These are phyloP conservation scores for Dothistroma septosporum DNA, from an alignment of 2,329 filamentous ascomycete genomes.

Conservation along the genomic window DNA sequence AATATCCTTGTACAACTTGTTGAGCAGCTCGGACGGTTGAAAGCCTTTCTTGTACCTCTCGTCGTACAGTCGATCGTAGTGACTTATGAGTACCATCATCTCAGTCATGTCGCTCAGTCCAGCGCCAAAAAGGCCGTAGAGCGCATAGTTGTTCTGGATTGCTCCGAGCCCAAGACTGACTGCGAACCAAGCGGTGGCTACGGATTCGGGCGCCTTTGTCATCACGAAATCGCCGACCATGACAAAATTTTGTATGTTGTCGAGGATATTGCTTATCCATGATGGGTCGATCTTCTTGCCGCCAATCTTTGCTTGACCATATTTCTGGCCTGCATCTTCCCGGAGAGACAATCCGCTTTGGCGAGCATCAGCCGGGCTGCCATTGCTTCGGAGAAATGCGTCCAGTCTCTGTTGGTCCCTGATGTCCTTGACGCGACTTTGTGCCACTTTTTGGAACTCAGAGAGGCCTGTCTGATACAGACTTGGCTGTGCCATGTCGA, in stretches of 20 bases:
- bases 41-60: slow-evolving; percentile 15
- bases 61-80: slow-evolving; percentile 22
- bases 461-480: not conserved
- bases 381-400: slow-evolving; percentile 8
- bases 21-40: slow-evolving; percentile 14
- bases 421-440: not conserved
- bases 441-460: slow-evolving; percentile 1
- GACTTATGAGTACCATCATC: slow-evolving; percentile 20
- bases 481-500: not conserved
- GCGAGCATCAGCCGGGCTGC: slow-evolving; percentile 1
- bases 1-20: slow-evolving; percentile 15
- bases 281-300: slow-evolving; percentile 13
- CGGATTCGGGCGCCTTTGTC: slow-evolving; percentile 21
- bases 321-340: slow-evolving; percentile 11
- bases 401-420: slow-evolving; percentile 3
- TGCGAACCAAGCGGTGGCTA: slow-evolving; percentile 20
- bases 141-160: slow-evolving; percentile 22
- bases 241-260: slow-evolving; percentile 20
- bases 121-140: slow-evolving; percentile 19
- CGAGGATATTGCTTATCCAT: slow-evolving; percentile 15
- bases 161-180: slow-evolving; percentile 19
- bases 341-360: not conserved
- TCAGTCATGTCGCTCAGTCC: slow-evolving; percentile 19
- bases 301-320: slow-evolving; percentile 7
- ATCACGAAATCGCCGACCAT: slow-evolving; percentile 16